phyloP scores from a whole-genome alignment of 305 asterid genomes.

The Fraxinus floribunda region DNA sequence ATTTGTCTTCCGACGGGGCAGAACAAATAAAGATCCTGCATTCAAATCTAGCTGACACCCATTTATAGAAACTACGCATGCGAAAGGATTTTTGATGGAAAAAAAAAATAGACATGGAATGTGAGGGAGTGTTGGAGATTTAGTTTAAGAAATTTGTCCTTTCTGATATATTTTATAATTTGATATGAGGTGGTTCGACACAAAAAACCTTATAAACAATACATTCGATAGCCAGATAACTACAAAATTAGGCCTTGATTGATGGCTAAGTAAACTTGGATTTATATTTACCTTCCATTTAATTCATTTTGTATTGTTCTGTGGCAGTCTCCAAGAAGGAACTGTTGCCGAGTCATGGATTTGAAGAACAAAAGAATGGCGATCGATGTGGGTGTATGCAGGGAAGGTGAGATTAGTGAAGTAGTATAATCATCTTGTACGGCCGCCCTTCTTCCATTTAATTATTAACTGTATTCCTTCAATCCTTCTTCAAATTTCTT shows the following conservation, averaged over 20 bases:
- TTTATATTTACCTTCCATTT: neutral
- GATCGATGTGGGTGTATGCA: constrained; percentile 71
- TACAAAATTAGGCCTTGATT: neutral
- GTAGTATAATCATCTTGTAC: constrained; percentile 25
- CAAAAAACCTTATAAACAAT: neutral
- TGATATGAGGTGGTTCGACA: constrained; percentile 2
- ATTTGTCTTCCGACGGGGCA: no score
- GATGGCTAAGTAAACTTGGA: neutral
- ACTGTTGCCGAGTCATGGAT: constrained; percentile 68
- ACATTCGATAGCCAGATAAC: neutral
- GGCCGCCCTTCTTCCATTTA: neutral
- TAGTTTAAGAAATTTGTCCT: neutral
- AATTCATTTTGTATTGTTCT: constrained; percentile 5
- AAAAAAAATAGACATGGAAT: neutral
- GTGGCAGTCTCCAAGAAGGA: constrained; percentile 84
- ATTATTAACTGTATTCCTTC: neutral
- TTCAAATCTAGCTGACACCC: no score
- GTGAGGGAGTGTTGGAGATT: neutral
- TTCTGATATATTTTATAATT: neutral
- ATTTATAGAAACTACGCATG: neutral
- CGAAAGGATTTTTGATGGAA: neutral
- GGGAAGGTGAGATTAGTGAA: constrained; percentile 68
- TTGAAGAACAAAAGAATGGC: constrained; percentile 48
- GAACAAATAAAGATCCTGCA: no score
- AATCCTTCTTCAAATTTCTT: neutral